Evolutionary conservation across 2,329 filamentous ascomycete species (phyloP), one percentile per base, ranked within the genome.

Genomic region (Cercospora citrullina): DNA sequence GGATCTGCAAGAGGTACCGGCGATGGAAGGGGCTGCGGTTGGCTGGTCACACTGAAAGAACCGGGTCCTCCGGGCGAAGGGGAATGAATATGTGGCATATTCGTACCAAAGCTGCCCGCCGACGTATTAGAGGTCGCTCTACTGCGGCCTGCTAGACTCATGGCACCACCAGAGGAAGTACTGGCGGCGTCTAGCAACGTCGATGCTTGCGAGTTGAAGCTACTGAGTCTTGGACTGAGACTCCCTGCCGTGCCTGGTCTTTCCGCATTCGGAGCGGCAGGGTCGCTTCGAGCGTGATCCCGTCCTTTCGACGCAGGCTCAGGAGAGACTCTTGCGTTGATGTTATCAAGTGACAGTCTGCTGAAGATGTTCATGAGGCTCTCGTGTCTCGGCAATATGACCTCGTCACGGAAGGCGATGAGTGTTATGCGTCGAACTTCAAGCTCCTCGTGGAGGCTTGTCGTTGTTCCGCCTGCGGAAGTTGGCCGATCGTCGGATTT

Each of bases 391-490:
- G 93, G 92, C 0, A 99, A 83, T 60, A 99, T 92, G 66, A 99
- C 88, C 21, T 87, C 89, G 79, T 99, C 95, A 63, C 95, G 89
- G 81, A 95, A 99, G 4, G 91, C 89, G 23, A 93, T 89, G 21
- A 99, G 86, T 0, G 96, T 93, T 51, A 98, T 89, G 26, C 93
- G 87, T n/a, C 94, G 89, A 0, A 98, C 90, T 73, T 98, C 94
- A 2, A 97, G 85, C 48, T 91, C 85, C 67, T 89, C 77, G 76
- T 87, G 80, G 73, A 86, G 75, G 5, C 78, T 84, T 58, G 77
- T 78, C 60, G 72, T 23, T 80, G 72, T 23, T 80, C 80, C 55
- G 66, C 76, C 79, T 53, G 81, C 78, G 14, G 80, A 79, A 0
- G 79, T 76, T 1, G 80, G 80, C 45, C 81, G 79, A 5, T 82